Evolutionary conservation across 495 filamentous ascomycete species (phyloP), one percentile per base, ranked within the genome.

Genomic region (Bryoglossum gracile): DNA sequence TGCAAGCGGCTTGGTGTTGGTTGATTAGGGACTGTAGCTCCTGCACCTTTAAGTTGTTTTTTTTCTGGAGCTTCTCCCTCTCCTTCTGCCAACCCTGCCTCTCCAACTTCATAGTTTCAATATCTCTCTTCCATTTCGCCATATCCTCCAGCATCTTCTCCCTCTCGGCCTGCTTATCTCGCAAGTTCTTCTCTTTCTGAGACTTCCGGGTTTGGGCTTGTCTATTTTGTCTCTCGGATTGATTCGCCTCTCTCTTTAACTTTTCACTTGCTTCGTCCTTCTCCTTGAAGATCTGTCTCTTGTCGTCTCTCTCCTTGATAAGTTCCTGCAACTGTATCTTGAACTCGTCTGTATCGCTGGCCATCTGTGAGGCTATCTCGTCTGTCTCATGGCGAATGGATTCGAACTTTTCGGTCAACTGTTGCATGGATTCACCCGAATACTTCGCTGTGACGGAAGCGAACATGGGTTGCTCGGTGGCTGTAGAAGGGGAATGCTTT

Each of bases 221-320:
- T 42, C 87, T 76, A 65, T 94, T 96, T 41, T 82, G 70, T 24
- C 87, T 81, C 57, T 95, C 89, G 18, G 92, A 72, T 23, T 77
- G 76, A 38, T 84, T 79, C 24, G 91, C 84, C 55, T 95, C 84
- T 47, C 82, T 84, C 58, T 82, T 86, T 23, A 95, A 62, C 58
- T 85, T 83, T 37, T 83, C 79, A n/a, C 82, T 90, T 22, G 77
- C 80, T 50, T 94, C 87, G 50, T 94, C 88, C 62, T 86, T 89
- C 54, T 94, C 87, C 60, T 83, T 89, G 32, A 89, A 73, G 32
- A 79, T 72, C 56, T 83, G 80, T 58, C 68, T 82, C 55, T 94
- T 76, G 25, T 82, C 76, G 53, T 90, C 87, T 46, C 89, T 70
- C 46, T 88, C 82, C 36, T 74, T 73, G 13, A 70, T 63, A 3